Conservation (phyloP, 257 asterid species). For the Jaltomata sinuosa region DNA sequence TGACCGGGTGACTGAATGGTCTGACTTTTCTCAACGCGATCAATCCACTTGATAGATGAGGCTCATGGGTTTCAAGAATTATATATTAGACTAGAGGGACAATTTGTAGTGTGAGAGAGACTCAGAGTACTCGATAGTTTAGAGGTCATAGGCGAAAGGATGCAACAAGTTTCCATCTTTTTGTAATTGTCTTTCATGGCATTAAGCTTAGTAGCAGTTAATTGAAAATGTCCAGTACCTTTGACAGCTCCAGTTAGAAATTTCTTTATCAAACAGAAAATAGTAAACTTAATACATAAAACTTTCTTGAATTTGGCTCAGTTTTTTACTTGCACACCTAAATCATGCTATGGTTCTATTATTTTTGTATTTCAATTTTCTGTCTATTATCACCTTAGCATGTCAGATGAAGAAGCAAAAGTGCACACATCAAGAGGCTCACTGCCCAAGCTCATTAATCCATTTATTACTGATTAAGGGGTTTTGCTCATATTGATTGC, state of each 20-base stretch:
- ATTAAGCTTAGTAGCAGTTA: not conserved
- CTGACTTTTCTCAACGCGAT: not conserved
- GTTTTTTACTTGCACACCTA: not conserved
- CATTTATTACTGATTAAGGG: not conserved
- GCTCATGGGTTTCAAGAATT: not conserved
- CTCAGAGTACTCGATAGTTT: not conserved
- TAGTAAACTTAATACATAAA: not conserved
- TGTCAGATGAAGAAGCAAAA: not conserved
- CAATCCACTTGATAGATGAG: not conserved
- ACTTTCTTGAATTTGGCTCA: not conserved
- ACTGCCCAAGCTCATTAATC: too few species aligned
- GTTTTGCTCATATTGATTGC: not conserved
- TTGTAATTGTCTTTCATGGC: not conserved
- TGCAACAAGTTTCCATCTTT: not conserved
- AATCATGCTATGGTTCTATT: not conserved
- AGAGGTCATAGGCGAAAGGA: not conserved
- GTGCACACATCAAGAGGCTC: not conserved
- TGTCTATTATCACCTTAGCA: not conserved
- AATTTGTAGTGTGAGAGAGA: not conserved
- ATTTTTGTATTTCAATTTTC: not conserved
- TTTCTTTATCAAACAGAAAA: not conserved
- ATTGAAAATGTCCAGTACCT: not conserved
- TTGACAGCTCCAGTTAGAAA: not conserved
- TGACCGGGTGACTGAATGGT: not conserved
- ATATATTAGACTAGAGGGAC: not conserved